These are phyloP conservation scores for Blastobotrys buckinghamii DNA, from an alignment of 1,139 yeast species.

Conservation along the genomic window DNA sequence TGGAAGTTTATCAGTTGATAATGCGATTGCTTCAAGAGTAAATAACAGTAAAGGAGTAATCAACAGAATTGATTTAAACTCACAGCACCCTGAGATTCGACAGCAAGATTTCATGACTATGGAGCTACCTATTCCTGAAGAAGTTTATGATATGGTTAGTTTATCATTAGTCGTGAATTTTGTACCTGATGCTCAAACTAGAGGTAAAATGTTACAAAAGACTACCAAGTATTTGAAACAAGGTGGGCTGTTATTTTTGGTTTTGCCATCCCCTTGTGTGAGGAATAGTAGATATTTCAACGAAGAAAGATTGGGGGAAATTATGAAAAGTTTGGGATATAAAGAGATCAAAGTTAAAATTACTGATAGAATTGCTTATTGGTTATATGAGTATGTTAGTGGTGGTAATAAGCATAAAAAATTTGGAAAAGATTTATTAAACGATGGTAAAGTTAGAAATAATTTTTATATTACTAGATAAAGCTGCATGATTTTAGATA, in stretches of 20 bases:
- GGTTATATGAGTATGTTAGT: constrained; percentile 40
- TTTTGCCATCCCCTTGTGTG: constrained; percentile 83
- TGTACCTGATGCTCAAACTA: constrained; percentile 61
- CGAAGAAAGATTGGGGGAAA: constrained; percentile 37
- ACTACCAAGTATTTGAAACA: constrained; percentile 52
- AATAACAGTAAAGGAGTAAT: constrained; percentile 30
- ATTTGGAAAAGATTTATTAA: constrained; percentile 23
- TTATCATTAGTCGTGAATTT: constrained; percentile 85
- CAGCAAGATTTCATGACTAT: constrained; percentile 79
- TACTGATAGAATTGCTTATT: constrained; percentile 72
- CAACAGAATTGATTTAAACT: constrained; percentile 68
- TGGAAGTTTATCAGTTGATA: constrained; percentile 68
- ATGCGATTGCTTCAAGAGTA: constrained; percentile 31
- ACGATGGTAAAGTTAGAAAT: constrained; percentile 26
- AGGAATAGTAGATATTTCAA: constrained; percentile 74
- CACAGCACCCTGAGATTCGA: constrained; percentile 64
- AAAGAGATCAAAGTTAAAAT: constrained; percentile 42
- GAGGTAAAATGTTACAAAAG: constrained; percentile 74
- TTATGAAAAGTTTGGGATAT: constrained; percentile 60
- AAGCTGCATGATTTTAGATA: too few species aligned
- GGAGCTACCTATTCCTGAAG: constrained; percentile 35
- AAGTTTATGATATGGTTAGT: constrained; percentile 58
- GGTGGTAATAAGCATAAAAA: constrained; percentile 6
- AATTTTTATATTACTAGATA: constrained; percentile 24
- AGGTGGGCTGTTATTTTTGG: constrained; percentile 52